These are phyloP conservation scores for Coemansia sp. DNA, from an alignment of 192 early-diverging fungal species.

Conservation along the genomic window DNA sequence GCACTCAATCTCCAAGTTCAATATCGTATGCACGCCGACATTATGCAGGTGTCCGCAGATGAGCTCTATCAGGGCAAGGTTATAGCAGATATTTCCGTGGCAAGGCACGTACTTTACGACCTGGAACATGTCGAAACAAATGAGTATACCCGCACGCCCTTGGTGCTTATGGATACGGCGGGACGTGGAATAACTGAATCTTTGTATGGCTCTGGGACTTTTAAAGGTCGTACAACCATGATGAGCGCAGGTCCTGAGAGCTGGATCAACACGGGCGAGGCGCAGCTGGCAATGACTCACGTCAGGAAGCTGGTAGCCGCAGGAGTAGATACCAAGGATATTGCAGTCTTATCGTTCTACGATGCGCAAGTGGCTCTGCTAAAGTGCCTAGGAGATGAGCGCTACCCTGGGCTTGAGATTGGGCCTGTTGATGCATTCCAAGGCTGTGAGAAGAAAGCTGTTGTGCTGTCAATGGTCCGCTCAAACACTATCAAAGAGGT, in stretches of 20 bases:
- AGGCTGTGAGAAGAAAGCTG: conserved; percentile 82
- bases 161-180: conserved; percentile 73
- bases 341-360: conserved; percentile 84
- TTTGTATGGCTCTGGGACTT: not conserved
- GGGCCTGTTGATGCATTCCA: conserved; percentile 82
- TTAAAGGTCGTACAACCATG: not conserved
- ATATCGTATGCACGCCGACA: conserved; percentile 85
- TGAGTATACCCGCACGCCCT: conserved; percentile 60
- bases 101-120: conserved; percentile 64
- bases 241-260: conserved; percentile 31
- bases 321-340: conserved; percentile 61
- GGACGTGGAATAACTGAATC: not conserved
- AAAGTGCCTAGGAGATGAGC: conserved; percentile 15
- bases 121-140: conserved; percentile 60
- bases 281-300: conserved; percentile 60
- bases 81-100: conserved; percentile 67
- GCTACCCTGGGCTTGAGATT: conserved; percentile 64
- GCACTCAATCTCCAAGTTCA: conserved; percentile 75
- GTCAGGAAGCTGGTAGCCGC: conserved; percentile 60
- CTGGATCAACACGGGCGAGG: conserved; percentile 73
- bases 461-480: conserved; percentile 75
- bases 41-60: conserved; percentile 75
- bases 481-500: conserved; percentile 70
- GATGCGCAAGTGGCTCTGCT: conserved; percentile 60
- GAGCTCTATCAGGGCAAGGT: conserved; percentile 71